These are phyloP conservation scores for Gliomastix tumulicola DNA, from an alignment of 2,329 filamentous ascomycete genomes.

Conservation along the genomic window DNA sequence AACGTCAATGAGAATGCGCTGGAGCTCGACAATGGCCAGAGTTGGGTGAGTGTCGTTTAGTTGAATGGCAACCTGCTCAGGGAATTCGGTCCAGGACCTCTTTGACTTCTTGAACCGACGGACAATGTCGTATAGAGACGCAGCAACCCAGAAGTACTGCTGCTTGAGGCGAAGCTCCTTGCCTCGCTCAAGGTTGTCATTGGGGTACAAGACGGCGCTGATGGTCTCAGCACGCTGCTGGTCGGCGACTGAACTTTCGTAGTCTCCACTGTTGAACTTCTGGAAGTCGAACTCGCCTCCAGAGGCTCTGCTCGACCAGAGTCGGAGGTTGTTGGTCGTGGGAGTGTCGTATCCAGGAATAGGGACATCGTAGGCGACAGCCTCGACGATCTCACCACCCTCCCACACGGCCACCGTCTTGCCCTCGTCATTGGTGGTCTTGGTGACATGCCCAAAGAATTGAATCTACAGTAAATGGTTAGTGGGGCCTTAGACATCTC, in stretches of 20 bases:
- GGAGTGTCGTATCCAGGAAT: constrained; percentile 86
- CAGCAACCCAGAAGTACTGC: constrained; percentile 99
- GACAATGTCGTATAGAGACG: constrained; percentile 92
- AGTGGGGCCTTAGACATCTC: too few species aligned
- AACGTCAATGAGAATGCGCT: constrained; percentile 82
- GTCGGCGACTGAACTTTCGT: constrained; percentile 96
- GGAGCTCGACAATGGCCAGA: constrained; percentile 89
- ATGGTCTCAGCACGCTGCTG: constrained; percentile 99
- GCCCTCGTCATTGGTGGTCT: constrained; percentile 67
- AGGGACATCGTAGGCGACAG: constrained; percentile 87
- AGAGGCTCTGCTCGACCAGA: constrained; percentile 97
- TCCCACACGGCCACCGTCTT: constrained; percentile 76
- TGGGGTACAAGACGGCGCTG: constrained; percentile 93
- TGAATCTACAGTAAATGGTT: too few species aligned
- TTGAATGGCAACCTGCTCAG: constrained; percentile 93
- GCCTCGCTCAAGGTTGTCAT: constrained; percentile 92
- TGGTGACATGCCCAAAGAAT: constrained; percentile 84
- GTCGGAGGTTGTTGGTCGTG: constrained; percentile 90
- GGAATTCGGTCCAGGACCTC: constrained; percentile 84
- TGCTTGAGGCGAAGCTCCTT: constrained; percentile 98
- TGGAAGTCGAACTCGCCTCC: constrained; percentile 98
- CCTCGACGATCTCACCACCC: constrained; percentile 85
- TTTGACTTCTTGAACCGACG: constrained; percentile 97
- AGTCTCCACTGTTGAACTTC: constrained; percentile 97
- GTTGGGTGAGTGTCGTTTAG: constrained; percentile 98